A percentile compares a stretch with the other conserved stretches of the same genome.
Conservation (phyloP, 352 stramenopile species). For the Phytophthora sp. region DNA sequence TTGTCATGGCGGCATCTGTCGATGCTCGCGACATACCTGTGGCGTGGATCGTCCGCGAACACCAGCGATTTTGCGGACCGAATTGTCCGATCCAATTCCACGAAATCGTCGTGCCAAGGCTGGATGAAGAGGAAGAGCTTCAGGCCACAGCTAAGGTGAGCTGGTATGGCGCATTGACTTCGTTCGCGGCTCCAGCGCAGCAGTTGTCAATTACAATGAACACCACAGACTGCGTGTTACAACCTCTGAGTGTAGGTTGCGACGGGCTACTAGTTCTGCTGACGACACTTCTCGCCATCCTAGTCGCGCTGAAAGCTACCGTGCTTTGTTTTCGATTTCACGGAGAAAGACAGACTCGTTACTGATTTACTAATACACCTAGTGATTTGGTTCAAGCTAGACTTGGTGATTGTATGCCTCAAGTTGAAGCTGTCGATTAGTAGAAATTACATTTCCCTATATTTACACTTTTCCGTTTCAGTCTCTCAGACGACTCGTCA, state of each 20-base stretch:
- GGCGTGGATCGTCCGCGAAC: slow-evolving; percentile 12
- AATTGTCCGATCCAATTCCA: slow-evolving; percentile 1
- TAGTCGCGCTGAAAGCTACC: slow-evolving; percentile 13
- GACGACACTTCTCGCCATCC: slow-evolving; percentile 1
- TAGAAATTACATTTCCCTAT: neutral
- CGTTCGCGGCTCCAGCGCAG: neutral
- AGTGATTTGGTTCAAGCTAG: neutral
- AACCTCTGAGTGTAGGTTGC: slow-evolving; percentile 14
- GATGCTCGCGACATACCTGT: too few relatives aligned
- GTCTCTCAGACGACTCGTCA: slow-evolving; percentile 22
- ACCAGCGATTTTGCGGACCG: neutral
- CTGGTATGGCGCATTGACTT: slow-evolving; percentile 9
- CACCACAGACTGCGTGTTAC: neutral
- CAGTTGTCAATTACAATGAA: neutral
- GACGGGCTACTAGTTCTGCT: slow-evolving; percentile 12
- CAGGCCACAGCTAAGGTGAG: neutral
- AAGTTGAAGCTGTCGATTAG: slow-evolving; percentile 1
- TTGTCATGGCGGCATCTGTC: too few relatives aligned
- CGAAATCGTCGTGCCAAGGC: neutral
- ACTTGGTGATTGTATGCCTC: slow-evolving; percentile 3
- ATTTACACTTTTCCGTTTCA: slow-evolving; percentile 14
- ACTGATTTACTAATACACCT: too few relatives aligned
- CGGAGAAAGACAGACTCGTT: neutral
- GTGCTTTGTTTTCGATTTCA: neutral
- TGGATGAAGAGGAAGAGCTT: slow-evolving; percentile 6